Conservation (phyloP, 2,329 filamentous ascomycete genomes). For the Fusarium transvaalense region DNA sequence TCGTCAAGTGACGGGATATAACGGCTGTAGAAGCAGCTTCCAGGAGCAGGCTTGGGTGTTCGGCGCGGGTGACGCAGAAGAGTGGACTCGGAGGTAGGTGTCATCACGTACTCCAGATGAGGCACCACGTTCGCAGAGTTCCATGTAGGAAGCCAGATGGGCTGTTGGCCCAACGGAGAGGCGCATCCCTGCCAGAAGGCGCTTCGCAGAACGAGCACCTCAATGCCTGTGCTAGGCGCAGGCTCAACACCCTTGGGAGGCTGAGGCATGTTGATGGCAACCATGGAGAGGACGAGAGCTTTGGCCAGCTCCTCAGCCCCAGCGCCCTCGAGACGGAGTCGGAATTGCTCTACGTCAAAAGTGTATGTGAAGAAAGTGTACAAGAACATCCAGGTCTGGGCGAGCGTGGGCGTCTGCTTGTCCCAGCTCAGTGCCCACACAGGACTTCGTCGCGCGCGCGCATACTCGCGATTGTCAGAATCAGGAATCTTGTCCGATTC, state of each 20-base stretch:
- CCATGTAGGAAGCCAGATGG: conserved; percentile 67
- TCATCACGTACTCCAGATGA: conserved; percentile 55
- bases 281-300: conserved; percentile 54
- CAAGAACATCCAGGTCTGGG: conserved; percentile 63
- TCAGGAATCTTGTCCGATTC: conserved; percentile 45
- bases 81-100: conserved; percentile 49
- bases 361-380: conserved; percentile 60
- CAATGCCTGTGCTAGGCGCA: conserved; percentile 47
- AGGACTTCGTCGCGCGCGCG: conserved; percentile 61
- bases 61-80: conserved; percentile 73
- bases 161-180: conserved; percentile 72
- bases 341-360: conserved; percentile 41
- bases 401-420: conserved; percentile 55
- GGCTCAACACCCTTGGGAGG: conserved; percentile 50
- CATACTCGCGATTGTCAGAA: conserved; percentile 60
- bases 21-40: conserved; percentile 78
- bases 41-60: conserved; percentile 74
- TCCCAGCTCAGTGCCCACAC: conserved; percentile 59
- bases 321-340: conserved; percentile 40
- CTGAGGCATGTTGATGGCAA: conserved; percentile 59
- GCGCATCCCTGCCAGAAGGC: conserved; percentile 76
- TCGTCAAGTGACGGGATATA: conserved; percentile 80
- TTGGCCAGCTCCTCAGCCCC: conserved; percentile 40
- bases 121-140: conserved; percentile 50
- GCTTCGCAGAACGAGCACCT: conserved; percentile 59